Percentiles rank a stretch among this genome's conserved stretches.
Evolutionary conservation across 306 rosid species (phyloP).

Genomic region (Styphnolobium japonicum): DNA sequence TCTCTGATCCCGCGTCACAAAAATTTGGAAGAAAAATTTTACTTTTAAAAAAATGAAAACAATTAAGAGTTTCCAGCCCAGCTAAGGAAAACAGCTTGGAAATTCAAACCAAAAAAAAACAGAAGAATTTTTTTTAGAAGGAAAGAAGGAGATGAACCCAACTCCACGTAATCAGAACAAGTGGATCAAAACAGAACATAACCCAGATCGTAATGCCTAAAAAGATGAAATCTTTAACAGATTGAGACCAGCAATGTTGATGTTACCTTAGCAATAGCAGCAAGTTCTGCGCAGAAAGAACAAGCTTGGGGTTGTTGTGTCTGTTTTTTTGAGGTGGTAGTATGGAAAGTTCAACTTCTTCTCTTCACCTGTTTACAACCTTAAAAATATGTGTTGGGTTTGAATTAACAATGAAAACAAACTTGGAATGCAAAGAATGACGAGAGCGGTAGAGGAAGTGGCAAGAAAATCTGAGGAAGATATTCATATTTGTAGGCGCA

Average conservation of each 20-base stretch:
- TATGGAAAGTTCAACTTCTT: background rate
- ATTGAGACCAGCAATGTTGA: slow-evolving; percentile 8
- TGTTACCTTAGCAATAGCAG: slow-evolving; percentile 34
- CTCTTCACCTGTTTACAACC: slow-evolving; percentile 17
- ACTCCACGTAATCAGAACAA: slow-evolving; percentile 16
- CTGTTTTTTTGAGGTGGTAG: background rate
- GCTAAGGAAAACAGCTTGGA: background rate
- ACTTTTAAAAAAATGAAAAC: background rate
- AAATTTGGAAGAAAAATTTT: background rate
- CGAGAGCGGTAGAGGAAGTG: slow-evolving; percentile 29
- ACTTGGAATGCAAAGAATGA: slow-evolving; percentile 31
- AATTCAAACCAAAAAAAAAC: background rate
- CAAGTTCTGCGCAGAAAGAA: background rate
- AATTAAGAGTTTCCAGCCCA: background rate
- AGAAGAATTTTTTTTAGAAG: background rate
- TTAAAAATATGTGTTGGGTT: background rate
- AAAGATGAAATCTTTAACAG: slow-evolving; percentile 12
- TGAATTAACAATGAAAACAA: slow-evolving; percentile 24
- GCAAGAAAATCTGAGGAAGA: slow-evolving; percentile 38
- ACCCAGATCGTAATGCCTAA: slow-evolving; percentile 26
- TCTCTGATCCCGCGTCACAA: background rate
- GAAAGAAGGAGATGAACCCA: background rate
- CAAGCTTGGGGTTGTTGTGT: background rate
- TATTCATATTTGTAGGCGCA: slow-evolving; percentile 64
- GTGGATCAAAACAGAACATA: slow-evolving; percentile 45